Evolutionary conservation across 495 filamentous ascomycete genomes (phyloP).

Genomic region (Xylaria scruposa): DNA sequence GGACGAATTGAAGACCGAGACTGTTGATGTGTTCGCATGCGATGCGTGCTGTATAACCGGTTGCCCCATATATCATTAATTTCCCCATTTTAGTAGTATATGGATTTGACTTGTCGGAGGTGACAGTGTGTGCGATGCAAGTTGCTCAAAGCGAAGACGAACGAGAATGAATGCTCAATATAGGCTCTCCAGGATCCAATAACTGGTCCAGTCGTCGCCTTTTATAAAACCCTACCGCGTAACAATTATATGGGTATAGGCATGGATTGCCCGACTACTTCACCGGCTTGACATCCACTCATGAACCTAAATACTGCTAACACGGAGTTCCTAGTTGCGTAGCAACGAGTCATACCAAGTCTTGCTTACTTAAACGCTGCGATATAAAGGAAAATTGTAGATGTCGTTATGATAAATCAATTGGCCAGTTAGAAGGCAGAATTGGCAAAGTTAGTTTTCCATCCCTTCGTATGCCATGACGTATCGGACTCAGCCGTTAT

Average conservation of each 20-base stretch:
- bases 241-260: background rate
- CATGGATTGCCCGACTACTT: background rate
- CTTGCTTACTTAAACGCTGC: background rate
- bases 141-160: background rate
- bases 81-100: slow-evolving; percentile 4
- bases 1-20: slow-evolving; percentile 5
- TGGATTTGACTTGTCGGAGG: background rate
- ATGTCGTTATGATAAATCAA: background rate
- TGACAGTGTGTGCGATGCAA: background rate
- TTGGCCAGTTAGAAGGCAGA: background rate
- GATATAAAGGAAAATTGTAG: background rate
- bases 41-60: slow-evolving; percentile 21
- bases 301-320: background rate
- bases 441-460: background rate
- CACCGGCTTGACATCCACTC: background rate
- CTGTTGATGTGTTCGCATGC: slow-evolving; percentile 18
- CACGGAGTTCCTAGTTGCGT: slow-evolving; percentile 3
- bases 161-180: background rate
- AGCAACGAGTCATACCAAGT: background rate
- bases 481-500: background rate
- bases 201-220: background rate
- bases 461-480: background rate
- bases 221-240: background rate
- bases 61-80: slow-evolving; percentile 25
- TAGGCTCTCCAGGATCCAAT: background rate